Evolutionary conservation across 495 filamentous ascomycete genomes (phyloP), one percentile per base, ranked within the genome.

Genomic region (Podospora tetraspora): DNA sequence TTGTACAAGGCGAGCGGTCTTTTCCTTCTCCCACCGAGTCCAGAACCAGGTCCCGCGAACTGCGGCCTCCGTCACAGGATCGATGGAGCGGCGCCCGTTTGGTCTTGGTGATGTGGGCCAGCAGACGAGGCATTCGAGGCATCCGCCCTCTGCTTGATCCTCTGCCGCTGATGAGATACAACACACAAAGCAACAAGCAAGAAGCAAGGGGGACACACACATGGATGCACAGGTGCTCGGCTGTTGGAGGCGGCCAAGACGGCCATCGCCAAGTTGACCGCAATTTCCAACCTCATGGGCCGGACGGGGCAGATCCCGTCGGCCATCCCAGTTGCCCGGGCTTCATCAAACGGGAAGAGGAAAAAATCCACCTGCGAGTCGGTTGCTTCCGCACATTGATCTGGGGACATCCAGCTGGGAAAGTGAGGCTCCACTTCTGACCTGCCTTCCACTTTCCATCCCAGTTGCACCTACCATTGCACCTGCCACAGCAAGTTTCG

Each of bases 1-100:
- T 29, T 59, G 65, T 66, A 27, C 32, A 43, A 57, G 29, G 43
- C 22, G 65, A 66, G 58, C 65, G 21, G 57, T 37, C 65, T 66
- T 52, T 21, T 22, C 58, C 27, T 16, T 52, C 23, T 21, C 58
- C 27, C 65, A 25, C 23, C 52, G 27, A 27, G 19, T 56, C 52
- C 58, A 27, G 24, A 29, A 16, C 52, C 27, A 24, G 32, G 62
- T 25, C 62, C 62, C 43, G 37, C 22, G 21, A 19, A 34, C 64
- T 59, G 65, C 65, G 65, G 22, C 65, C 65, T 67, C 58, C 22
- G 57, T 61, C 57, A 37, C 59, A 21, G 43, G 9, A 56, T 43
- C 37, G 37, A 12, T n/a, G 32, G 27, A 57, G 21, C 37, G 16
- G 6, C 7, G 43, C 43, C 43, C 43, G 19, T 52, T 52, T 52